phyloP scores from a whole-genome alignment of 768 basidiomycete species.

The Trametes elegans region DNA sequence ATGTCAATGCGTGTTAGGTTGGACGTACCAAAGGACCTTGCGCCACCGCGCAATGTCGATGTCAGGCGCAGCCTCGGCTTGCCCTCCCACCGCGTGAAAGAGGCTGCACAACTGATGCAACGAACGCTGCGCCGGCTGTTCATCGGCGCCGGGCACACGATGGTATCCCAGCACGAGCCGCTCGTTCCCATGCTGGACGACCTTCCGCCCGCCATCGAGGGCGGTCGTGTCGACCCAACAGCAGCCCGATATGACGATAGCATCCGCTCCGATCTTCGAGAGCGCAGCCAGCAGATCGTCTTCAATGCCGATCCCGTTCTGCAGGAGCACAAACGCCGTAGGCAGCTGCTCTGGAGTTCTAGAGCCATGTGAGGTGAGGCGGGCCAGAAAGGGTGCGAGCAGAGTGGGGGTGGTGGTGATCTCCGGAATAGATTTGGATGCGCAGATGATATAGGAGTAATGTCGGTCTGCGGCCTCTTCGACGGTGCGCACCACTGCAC shows the following conservation, averaged over 20 bases:
- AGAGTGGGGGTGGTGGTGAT: slow-evolving; percentile 24
- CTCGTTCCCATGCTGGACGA: slow-evolving; percentile 29
- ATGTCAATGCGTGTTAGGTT: not conserved
- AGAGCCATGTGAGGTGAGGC: not conserved
- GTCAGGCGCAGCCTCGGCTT: slow-evolving; percentile 24
- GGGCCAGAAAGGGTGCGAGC: slow-evolving; percentile 27
- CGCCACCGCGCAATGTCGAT: slow-evolving; percentile 31
- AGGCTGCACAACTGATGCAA: slow-evolving; percentile 24
- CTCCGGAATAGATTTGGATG: slow-evolving; percentile 30
- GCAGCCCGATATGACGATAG: slow-evolving; percentile 31
- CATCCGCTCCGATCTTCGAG: not conserved
- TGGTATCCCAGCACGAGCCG: slow-evolving; percentile 30
- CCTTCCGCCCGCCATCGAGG: slow-evolving; percentile 26
- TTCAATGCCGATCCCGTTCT: slow-evolving; percentile 36
- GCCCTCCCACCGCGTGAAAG: slow-evolving; percentile 22
- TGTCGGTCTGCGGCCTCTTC: slow-evolving; percentile 31
- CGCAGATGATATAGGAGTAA: slow-evolving; percentile 29
- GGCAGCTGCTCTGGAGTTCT: not conserved
- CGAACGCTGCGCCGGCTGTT: slow-evolving; percentile 3
- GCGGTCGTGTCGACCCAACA: slow-evolving; percentile 34
- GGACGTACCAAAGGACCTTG: slow-evolving; percentile 29
- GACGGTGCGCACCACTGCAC: slow-evolving; percentile 24
- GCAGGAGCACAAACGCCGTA: slow-evolving; percentile 31
- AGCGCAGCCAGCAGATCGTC: slow-evolving; percentile 23
- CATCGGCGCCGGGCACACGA: slow-evolving; percentile 7